phyloP scores from a whole-genome alignment of 2,329 filamentous ascomycete species.

The Xylaria polymorpha region DNA sequence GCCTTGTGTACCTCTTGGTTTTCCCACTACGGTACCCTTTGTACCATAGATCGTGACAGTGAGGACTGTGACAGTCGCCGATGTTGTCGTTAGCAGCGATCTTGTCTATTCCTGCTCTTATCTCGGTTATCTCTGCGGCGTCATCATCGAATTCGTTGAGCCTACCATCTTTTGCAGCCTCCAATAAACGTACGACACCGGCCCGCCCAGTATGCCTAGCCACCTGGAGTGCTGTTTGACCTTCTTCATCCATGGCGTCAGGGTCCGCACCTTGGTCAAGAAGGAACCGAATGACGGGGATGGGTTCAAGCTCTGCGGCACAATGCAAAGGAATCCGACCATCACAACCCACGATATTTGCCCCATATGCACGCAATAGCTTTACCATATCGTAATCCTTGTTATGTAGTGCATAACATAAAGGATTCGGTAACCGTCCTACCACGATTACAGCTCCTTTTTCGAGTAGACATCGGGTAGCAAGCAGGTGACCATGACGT shows the following conservation, averaged over 20 bases:
- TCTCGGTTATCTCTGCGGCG: neutral
- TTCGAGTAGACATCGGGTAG: neutral
- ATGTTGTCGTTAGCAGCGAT: neutral
- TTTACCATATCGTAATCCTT: neutral
- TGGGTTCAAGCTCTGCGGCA: neutral
- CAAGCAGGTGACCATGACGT: neutral
- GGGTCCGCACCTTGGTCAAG: slow-evolving; percentile 6
- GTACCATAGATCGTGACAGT: too few relatives aligned
- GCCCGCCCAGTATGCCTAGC: neutral
- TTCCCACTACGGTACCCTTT: too few relatives aligned
- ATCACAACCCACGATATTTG: neutral
- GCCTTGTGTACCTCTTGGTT: too few relatives aligned
- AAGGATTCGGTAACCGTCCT: neutral
- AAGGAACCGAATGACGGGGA: slow-evolving; percentile 5
- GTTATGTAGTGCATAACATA: neutral
- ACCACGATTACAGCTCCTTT: neutral
- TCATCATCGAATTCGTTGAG: neutral
- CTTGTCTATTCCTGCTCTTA: neutral
- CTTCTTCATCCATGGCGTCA: neutral
- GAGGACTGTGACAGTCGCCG: too few relatives aligned
- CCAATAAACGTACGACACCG: neutral
- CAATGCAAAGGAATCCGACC: slow-evolving; percentile 7
- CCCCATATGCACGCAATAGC: neutral
- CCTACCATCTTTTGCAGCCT: neutral
- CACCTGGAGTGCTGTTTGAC: slow-evolving; percentile 4